phyloP scores from a whole-genome alignment of 176 grass and related monocot genomes.

The Chloris gayana region DNA sequence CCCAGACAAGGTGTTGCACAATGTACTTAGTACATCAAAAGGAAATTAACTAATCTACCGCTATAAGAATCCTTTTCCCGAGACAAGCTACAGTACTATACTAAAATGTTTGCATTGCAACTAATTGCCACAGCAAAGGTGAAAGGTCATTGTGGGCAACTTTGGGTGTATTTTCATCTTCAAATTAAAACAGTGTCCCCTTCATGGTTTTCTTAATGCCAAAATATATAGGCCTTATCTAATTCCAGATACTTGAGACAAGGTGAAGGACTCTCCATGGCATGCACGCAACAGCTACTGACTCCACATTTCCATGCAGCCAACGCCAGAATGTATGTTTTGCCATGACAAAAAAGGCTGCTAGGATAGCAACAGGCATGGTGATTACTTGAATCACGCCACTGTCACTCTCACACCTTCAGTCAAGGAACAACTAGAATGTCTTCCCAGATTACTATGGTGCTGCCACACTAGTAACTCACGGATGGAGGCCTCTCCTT shows the following conservation, averaged over 20 bases:
- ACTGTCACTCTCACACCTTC: not conserved
- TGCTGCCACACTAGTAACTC: not conserved
- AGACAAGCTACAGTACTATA: not conserved
- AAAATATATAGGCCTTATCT: not conserved
- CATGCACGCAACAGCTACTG: constrained; percentile 1
- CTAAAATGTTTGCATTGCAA: not conserved
- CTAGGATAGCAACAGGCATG: not conserved
- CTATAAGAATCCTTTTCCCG: not conserved
- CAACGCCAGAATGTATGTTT: not conserved
- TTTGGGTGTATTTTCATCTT: not conserved
- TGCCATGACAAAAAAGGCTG: not conserved
- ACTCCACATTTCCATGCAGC: not conserved
- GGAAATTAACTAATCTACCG: not conserved
- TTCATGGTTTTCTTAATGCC: constrained; percentile 4
- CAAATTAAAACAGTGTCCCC: not conserved
- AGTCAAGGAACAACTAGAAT: not conserved
- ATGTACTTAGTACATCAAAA: not conserved
- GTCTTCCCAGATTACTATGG: not conserved
- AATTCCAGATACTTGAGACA: not conserved
- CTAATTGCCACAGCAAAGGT: not conserved
- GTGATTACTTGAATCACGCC: not conserved
- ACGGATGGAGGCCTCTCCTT: not conserved
- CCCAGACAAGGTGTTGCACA: not conserved
- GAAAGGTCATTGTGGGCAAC: not conserved
- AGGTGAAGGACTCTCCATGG: not conserved